Percentiles rank a stretch among this genome's conserved stretches.
phyloP scores from a whole-genome alignment of 139 green algal genomes.

The Asterochloris erici region DNA sequence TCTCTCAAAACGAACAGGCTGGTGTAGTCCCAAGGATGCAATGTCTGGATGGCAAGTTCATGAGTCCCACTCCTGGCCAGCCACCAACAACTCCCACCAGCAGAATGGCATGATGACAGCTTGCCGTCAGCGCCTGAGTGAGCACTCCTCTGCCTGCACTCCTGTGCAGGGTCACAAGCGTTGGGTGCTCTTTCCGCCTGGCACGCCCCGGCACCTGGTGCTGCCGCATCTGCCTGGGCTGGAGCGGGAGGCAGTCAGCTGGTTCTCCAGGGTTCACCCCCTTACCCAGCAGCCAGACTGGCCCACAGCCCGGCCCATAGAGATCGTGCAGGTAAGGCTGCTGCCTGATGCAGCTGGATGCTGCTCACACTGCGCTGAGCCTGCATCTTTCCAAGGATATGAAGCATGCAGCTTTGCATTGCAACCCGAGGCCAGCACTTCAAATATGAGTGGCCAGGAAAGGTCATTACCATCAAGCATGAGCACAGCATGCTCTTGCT shows the following conservation, averaged over 20 bases:
- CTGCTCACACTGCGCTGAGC: too few species aligned
- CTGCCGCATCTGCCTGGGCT: conserved; percentile 61
- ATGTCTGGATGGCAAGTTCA: too few species aligned
- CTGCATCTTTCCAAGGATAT: too few species aligned
- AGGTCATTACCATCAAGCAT: too few species aligned
- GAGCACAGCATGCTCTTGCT: too few species aligned
- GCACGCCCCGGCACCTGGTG: conserved; percentile 35
- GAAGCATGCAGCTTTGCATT: background rate
- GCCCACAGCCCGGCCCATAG: conserved; percentile 46
- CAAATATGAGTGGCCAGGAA: background rate
- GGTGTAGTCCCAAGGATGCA: too few species aligned
- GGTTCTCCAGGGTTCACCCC: conserved; percentile 72
- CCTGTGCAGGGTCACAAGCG: conserved; percentile 59
- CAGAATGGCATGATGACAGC: too few species aligned
- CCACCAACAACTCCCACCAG: too few species aligned
- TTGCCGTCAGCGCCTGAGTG: background rate
- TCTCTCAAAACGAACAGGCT: too few species aligned
- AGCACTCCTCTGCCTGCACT: background rate
- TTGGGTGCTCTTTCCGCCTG: conserved; percentile 75
- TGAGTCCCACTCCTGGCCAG: too few species aligned
- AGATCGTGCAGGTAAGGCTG: conserved; percentile 51
- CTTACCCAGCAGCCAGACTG: conserved; percentile 51
- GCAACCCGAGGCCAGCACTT: background rate
- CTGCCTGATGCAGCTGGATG: background rate
- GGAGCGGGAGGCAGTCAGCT: conserved; percentile 73